phyloP scores from a whole-genome alignment of 2,329 filamentous ascomycete genomes.

The Pyrenochaeta sp. region DNA sequence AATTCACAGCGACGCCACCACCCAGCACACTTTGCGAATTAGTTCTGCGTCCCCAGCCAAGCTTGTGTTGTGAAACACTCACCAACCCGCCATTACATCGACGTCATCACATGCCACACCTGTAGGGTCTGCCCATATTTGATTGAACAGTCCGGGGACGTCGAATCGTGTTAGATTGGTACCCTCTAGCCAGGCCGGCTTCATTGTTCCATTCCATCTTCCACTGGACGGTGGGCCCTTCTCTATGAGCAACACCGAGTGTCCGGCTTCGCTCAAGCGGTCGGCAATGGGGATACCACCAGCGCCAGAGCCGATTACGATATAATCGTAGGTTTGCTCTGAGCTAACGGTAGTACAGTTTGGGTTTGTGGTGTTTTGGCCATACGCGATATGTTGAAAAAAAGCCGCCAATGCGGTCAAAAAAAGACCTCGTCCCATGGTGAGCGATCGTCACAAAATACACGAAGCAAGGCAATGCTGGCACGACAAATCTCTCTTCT shows the following conservation, averaged over 20 bases:
- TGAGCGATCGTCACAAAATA: not conserved
- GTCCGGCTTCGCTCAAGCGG: constrained; percentile 67
- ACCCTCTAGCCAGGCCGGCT: constrained; percentile 67
- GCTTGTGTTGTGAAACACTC: constrained; percentile 2
- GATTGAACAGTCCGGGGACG: constrained; percentile 72
- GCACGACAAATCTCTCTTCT: constrained; percentile 12
- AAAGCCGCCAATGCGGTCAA: constrained; percentile 11
- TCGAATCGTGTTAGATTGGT: constrained; percentile 73
- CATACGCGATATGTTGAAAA: constrained; percentile 7
- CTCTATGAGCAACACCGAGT: constrained; percentile 66
- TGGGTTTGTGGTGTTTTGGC: constrained; percentile 16
- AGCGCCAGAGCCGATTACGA: constrained; percentile 67
- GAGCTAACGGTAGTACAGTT: constrained; percentile 28
- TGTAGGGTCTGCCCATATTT: constrained; percentile 68
- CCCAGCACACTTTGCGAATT: constrained; percentile 60
- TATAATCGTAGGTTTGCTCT: constrained; percentile 64
- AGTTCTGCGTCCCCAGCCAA: not conserved
- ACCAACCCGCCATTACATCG: constrained; percentile 73
- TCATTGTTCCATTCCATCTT: constrained; percentile 67
- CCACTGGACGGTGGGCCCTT: constrained; percentile 62
- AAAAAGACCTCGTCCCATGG: not conserved
- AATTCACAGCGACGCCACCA: constrained; percentile 71
- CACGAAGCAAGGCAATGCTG: not conserved
- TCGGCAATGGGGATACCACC: constrained; percentile 67
- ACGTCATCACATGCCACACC: constrained; percentile 71